A percentile compares a stretch with the other conserved stretches of the same genome.
Conservation (phyloP, 306 rosid species). For the Begonia masoniana region DNA sequence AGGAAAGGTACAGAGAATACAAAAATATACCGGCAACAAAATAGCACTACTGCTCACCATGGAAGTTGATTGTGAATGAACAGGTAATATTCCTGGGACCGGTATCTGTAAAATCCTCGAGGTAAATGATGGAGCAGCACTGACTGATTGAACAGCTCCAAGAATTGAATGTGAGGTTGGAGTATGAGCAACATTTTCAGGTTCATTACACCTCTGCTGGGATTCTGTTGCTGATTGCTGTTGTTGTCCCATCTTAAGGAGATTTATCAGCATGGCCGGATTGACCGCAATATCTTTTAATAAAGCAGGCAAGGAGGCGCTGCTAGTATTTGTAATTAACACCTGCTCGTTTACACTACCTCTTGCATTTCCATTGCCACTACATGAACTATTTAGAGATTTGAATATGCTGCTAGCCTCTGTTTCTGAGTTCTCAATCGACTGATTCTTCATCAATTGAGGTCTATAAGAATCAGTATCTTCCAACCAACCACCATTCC, state of each 20-base stretch:
- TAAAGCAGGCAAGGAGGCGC: conserved; percentile 41
- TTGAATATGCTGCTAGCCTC: conserved; percentile 26
- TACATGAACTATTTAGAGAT: conserved; percentile 17
- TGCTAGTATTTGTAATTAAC: conserved; percentile 16
- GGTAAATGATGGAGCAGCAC: conserved; percentile 7
- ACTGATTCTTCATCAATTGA: conserved; percentile 31
- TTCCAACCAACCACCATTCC: conserved; percentile 74
- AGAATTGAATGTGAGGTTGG: conserved; percentile 17
- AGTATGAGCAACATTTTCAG: conserved; percentile 16
- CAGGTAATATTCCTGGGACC: conserved; percentile 27
- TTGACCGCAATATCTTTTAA: conserved; percentile 62
- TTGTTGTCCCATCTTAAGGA: conserved; percentile 46
- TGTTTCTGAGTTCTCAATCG: conserved; percentile 24
- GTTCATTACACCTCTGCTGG: conserved; percentile 35
- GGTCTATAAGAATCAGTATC: conserved; percentile 26
- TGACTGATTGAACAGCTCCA: conserved; percentile 24
- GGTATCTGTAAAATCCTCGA: conserved; percentile 38
- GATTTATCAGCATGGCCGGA: conserved; percentile 53
- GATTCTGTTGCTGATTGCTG: conserved; percentile 42
- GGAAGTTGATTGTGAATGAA: conserved; percentile 28
- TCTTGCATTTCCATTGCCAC: conserved; percentile 17
- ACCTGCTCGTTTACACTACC: conserved; percentile 36
- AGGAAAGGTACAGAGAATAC: too few relatives aligned
- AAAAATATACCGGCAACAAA: too few relatives aligned
- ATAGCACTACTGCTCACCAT: conserved; percentile 34